Evolutionary conservation across 768 basidiomycete species (phyloP), one percentile per base, ranked within the genome.

Genomic region (Chalciporus pseudorubinellus): DNA sequence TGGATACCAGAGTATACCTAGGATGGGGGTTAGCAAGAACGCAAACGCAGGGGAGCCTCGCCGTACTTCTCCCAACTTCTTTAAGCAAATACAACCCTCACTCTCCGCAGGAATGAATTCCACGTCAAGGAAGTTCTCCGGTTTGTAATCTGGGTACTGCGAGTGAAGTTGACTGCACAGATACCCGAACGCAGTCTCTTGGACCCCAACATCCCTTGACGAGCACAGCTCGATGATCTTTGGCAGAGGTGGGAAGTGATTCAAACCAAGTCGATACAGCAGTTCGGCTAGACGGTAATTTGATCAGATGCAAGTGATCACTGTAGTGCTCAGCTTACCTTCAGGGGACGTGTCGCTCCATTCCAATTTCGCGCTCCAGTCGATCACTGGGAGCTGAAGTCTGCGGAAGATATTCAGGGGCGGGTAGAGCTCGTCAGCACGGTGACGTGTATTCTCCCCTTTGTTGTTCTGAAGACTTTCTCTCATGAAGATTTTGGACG

Each of bases 271-370:
- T 14, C 75, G 71, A 64, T 81, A 87, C 11, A 94, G 67, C 53
- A 97, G 82, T 61, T 84, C 87, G 1, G 90, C 93, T 10, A 39
- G 29, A 29, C 47, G 21, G 13, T 16, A 7, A 20, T 6, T 47
- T 26, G 29, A 22, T 40, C 39, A 21, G 19, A 4, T 14, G 20
- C 19, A 38, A 16, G 42, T 49, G 46, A 41, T 28, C 31, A 46
- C 12, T 39, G n/a, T 36, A 29, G 50, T 39, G 51, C n/a, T 55
- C 34, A 19, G 12, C 69, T 44, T 45, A 87, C 93, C 92, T 83
- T 95, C 92, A 13, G 89, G 86, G 0, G 91, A 90, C 3, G 75
- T 77, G 5, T 78, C 67, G 46, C 77, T 75, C 95, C 95, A 98
- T 66, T 85, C 89, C 1, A 67, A 70, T 47, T 80, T 72, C 21